Evolutionary conservation across 345 rosid genomes (phyloP).

Genomic region (Populus ilicifolia): DNA sequence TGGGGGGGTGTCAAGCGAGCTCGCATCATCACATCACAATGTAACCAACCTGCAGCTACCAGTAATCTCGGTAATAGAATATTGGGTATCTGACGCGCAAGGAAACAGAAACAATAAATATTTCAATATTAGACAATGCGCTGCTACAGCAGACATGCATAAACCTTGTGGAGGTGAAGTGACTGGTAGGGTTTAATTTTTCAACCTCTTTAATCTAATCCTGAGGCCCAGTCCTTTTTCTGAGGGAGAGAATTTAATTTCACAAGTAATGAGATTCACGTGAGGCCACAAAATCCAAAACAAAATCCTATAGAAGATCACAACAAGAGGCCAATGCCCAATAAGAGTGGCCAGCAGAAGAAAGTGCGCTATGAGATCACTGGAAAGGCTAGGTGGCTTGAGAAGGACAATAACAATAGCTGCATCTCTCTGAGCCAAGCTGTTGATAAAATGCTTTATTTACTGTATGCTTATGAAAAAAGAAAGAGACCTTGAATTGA

Average conservation of each 20-base stretch:
- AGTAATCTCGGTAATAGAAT: not conserved
- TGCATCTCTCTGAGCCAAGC: slow-evolving; percentile 8
- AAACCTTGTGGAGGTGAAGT: not conserved
- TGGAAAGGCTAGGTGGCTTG: not conserved
- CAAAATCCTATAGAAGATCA: slow-evolving; percentile 34
- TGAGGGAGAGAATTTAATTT: slow-evolving; percentile 19
- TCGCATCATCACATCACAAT: too few relatives aligned
- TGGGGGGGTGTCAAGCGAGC: too few relatives aligned
- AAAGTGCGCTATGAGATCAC: slow-evolving; percentile 19
- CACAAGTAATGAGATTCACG: slow-evolving; percentile 28
- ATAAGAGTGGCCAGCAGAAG: slow-evolving; percentile 17
- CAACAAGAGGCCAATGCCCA: slow-evolving; percentile 15
- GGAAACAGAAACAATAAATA: too few relatives aligned
- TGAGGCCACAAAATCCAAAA: slow-evolving; percentile 38
- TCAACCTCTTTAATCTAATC: not conserved
- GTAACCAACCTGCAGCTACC: too few relatives aligned
- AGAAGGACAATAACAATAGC: slow-evolving; percentile 18
- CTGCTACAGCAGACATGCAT: not conserved
- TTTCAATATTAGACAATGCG: too few relatives aligned
- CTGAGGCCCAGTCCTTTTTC: not conserved
- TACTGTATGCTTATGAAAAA: not conserved
- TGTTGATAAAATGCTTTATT: slow-evolving; percentile 6
- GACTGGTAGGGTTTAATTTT: not conserved
- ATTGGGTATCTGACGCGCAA: not conserved
- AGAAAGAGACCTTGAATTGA: not conserved